Percentiles rank a stretch among this genome's conserved stretches.
These are phyloP conservation scores for Macrolepiota dolichaula DNA, from an alignment of 768 basidiomycete species.

Conservation along the genomic window DNA sequence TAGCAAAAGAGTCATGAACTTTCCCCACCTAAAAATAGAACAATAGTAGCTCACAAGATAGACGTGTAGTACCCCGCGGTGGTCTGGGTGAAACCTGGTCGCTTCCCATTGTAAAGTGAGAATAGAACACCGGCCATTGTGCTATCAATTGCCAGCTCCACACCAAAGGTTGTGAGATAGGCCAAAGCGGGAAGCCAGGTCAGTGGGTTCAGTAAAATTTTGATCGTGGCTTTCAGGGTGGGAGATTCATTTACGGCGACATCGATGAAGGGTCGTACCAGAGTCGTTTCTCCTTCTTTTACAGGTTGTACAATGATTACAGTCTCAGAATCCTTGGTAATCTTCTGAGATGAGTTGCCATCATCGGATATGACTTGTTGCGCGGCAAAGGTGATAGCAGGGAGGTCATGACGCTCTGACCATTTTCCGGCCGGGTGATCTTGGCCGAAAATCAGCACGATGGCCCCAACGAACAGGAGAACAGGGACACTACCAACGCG, in stretches of 20 bases:
- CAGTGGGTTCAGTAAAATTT: slow-evolving; percentile 35
- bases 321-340: background rate
- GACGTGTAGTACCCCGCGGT: slow-evolving; percentile 50
- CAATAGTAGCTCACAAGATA: slow-evolving; percentile 20
- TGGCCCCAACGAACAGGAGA: slow-evolving; percentile 37
- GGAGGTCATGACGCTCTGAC: slow-evolving; percentile 40
- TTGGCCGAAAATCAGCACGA: slow-evolving; percentile 42
- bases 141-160: slow-evolving; percentile 55
- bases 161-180: slow-evolving; percentile 55
- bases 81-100: slow-evolving; percentile 39
- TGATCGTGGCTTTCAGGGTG: slow-evolving; percentile 26
- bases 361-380: background rate
- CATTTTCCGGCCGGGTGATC: slow-evolving; percentile 56
- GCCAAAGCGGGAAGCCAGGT: slow-evolving; percentile 55
- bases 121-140: slow-evolving; percentile 46
- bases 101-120: slow-evolving; percentile 30
- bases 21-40: slow-evolving; percentile 13
- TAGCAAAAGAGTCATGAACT: background rate
- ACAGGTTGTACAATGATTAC: slow-evolving; percentile 17
- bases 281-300: slow-evolving; percentile 7
- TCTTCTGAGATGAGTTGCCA: background rate
- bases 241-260: slow-evolving; percentile 43
- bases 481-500: slow-evolving; percentile 36
- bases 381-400: slow-evolving; percentile 13
- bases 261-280: slow-evolving; percentile 32